Evolutionary conservation across 2,329 filamentous ascomycete genomes (phyloP), one percentile per base, ranked within the genome.

Genomic region (Cadophora sp.): DNA sequence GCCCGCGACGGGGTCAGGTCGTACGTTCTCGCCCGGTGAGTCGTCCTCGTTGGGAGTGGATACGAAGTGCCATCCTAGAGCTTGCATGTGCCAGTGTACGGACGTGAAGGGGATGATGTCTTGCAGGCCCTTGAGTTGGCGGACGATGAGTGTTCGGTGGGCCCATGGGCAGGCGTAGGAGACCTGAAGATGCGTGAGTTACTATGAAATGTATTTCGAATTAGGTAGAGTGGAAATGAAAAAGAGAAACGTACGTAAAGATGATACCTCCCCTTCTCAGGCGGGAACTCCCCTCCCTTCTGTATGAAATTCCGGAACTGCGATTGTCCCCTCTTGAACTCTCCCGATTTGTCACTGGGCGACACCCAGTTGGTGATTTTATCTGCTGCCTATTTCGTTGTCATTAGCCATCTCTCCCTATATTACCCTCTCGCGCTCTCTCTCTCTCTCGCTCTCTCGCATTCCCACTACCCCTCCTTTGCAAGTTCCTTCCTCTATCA

Each of bases 211-310:
- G 24, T 41, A 11, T n/a, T 33, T n/a, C 18, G 83, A 87, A 87
- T 78, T 87, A 87, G 76, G 89, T 97, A 73, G 4, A 3, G 43
- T 4, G n/a, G n/a, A 8, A 20, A 3, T 24, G n/a, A 22, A 97
- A 62, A 93, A 85, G 96, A 78, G 90, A n/a, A n/a, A 79, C 89
- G 90, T 11, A 89, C 90, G 78, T 91, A 99, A 74, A 99, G 88
- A 81, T 99, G 96, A 79, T 99, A 99, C 65, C 96, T 87, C 62
- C 87, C 93, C 81, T 92, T 93, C 81, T 98, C 95, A 82, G 88
- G 75, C 87, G 88, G 78, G 68, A 91, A 92, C 71, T 90, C 81
- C 4, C 89, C 87, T 45, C 83, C 85, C 6, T 86, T 80, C 71
- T 90, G 82, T 71, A 92, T 88, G 75, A 81, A 82, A 87, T 77